These are phyloP conservation scores for Trypanosoma platydactyli DNA, from an alignment of 208 protist genomes.

Conservation along the genomic window DNA sequence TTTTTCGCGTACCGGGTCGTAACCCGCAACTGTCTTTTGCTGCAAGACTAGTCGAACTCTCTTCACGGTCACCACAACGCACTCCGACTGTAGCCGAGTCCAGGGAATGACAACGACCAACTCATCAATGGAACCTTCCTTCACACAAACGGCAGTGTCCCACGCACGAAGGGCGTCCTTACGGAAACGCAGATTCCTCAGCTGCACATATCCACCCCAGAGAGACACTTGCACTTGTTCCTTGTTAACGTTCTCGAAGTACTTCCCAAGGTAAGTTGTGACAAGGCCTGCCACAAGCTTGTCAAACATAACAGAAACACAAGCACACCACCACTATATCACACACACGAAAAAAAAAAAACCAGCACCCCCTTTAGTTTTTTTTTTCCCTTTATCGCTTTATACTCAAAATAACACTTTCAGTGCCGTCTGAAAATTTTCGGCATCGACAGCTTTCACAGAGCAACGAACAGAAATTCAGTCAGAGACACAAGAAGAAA, in stretches of 20 bases:
- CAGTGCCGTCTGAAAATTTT: no score
- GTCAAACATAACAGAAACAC: conserved; percentile 58
- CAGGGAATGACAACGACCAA: conserved; percentile 76
- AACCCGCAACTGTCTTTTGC: conserved; percentile 54
- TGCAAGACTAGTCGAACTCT: conserved; percentile 53
- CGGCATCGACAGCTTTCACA: no score
- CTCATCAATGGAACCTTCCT: conserved; percentile 65
- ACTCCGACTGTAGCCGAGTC: conserved; percentile 69
- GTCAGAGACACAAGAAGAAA: conserved; percentile 1
- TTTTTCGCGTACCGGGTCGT: conserved; percentile 45
- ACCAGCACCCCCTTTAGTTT: no score
- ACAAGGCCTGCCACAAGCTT: conserved; percentile 74
- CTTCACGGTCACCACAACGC: conserved; percentile 59
- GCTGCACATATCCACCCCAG: conserved; percentile 74
- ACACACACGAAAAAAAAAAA: neutral
- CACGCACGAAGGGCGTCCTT: conserved; percentile 63
- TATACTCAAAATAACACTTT: no score
- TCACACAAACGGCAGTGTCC: conserved; percentile 58
- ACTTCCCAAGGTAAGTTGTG: conserved; percentile 76
- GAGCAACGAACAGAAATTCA: no score
- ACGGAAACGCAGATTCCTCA: conserved; percentile 59
- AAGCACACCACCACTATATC: no score
- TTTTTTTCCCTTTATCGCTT: no score
- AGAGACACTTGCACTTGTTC: conserved; percentile 86
- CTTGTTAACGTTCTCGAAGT: conserved; percentile 82